Conservation (phyloP, 306 rosid species). For the Astragalus membranaceus region DNA sequence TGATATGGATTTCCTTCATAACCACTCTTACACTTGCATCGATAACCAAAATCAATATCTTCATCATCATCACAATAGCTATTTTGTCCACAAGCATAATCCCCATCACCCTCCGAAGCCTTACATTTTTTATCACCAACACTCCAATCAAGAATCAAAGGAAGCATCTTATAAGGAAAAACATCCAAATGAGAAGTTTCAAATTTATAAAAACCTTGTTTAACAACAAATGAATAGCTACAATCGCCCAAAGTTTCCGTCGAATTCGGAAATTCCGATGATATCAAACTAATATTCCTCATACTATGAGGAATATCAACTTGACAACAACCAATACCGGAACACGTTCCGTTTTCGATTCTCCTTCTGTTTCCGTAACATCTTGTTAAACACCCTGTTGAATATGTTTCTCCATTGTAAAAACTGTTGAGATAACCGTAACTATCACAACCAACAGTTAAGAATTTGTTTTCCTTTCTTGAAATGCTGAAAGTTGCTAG, state of each 20-base stretch:
- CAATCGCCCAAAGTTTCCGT: neutral
- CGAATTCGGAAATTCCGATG: neutral
- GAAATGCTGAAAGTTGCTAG: neutral
- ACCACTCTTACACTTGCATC: neutral
- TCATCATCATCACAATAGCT: neutral
- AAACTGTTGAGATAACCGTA: neutral
- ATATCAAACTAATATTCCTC: neutral
- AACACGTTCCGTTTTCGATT: neutral
- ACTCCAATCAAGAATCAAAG: slow-evolving; percentile 38
- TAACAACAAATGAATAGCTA: neutral
- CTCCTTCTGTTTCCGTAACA: neutral
- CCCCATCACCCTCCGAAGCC: neutral
- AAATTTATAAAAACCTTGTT: slow-evolving; percentile 14
- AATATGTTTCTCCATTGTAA: neutral
- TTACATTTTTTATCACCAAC: slow-evolving; percentile 9
- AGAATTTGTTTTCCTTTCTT: slow-evolving; percentile 14
- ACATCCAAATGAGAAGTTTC: neutral
- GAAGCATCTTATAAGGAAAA: neutral
- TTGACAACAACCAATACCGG: neutral
- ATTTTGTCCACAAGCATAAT: neutral
- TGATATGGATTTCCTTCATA: slow-evolving; percentile 24
- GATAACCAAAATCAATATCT: slow-evolving; percentile 13
- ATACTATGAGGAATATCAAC: neutral
- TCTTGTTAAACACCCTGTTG: neutral
- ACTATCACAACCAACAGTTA: slow-evolving; percentile 17